Percentiles rank a stretch among this genome's conserved stretches.
Conservation (phyloP, 257 asterid genomes). For the Handroanthus guayacan region DNA sequence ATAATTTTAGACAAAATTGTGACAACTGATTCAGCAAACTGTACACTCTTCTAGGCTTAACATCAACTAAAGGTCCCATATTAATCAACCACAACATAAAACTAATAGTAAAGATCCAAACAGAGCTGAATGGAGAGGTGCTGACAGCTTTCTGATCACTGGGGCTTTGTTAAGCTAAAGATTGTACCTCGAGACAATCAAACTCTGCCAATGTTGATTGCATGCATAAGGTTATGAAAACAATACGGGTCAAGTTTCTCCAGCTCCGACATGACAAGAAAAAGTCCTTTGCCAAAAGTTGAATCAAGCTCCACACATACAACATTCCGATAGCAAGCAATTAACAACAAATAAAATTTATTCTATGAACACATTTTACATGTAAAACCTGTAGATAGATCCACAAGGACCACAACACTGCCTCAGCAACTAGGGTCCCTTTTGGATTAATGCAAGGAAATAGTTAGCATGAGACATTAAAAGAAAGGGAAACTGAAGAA, state of each 20-base stretch:
- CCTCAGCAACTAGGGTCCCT: slow-evolving; percentile 22
- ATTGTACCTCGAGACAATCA: not conserved
- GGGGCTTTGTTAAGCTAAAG: not conserved
- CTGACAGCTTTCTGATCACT: not conserved
- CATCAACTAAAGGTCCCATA: slow-evolving; percentile 1
- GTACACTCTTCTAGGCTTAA: not conserved
- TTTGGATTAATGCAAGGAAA: not conserved
- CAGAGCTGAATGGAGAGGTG: not conserved
- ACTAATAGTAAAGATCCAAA: slow-evolving; percentile 14
- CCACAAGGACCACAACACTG: slow-evolving; percentile 9
- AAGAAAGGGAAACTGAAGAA: not conserved
- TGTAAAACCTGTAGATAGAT: slow-evolving; percentile 10
- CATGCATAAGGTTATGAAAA: slow-evolving; percentile 19
- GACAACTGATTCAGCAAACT: slow-evolving; percentile 12
- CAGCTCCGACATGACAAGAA: slow-evolving; percentile 14
- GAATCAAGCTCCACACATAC: slow-evolving; percentile 16
- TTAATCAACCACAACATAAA: slow-evolving; percentile 12
- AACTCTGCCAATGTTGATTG: slow-evolving; percentile 6
- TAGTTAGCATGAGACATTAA: not conserved
- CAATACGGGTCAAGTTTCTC: not conserved
- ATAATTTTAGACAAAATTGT: not conserved
- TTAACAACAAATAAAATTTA: not conserved
- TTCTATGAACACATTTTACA: not conserved
- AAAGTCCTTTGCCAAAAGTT: not conserved
- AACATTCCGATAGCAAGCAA: slow-evolving; percentile 2